Evolutionary conservation across 2,329 filamentous ascomycete species (phyloP).

Genomic region (Neoarthrinium moseri): DNA sequence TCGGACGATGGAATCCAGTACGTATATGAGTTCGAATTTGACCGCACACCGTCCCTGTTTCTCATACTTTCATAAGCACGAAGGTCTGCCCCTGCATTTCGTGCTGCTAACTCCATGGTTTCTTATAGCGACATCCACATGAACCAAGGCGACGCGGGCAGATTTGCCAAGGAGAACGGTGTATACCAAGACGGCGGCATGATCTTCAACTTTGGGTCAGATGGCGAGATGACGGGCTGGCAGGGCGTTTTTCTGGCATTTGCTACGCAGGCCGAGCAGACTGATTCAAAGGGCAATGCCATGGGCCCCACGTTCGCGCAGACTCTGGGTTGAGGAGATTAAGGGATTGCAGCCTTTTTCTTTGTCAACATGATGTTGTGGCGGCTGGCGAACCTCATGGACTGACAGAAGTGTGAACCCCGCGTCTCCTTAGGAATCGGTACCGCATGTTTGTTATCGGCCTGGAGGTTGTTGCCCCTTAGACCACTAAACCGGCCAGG

Average conservation of each 20-base stretch:
- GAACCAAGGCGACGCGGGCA: slow-evolving; percentile 24
- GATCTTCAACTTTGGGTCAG: slow-evolving; percentile 31
- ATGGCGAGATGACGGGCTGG: slow-evolving; percentile 25
- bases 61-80: too few species aligned
- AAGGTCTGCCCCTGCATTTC: too few species aligned
- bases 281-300: slow-evolving; percentile 25
- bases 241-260: slow-evolving; percentile 38
- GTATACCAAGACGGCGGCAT: slow-evolving; percentile 34
- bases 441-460: too few species aligned
- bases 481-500: too few species aligned
- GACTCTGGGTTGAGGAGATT: slow-evolving; percentile 5
- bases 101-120: too few species aligned
- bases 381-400: background rate
- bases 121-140: slow-evolving; percentile 32
- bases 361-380: background rate
- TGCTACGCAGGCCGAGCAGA: slow-evolving; percentile 32
- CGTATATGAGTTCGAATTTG: too few species aligned
- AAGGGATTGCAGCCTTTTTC: background rate
- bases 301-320: slow-evolving; percentile 17
- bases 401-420: too few species aligned
- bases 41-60: too few species aligned
- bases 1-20: slow-evolving; percentile 28
- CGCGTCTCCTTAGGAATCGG: too few species aligned
- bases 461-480: too few species aligned
- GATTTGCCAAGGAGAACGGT: slow-evolving; percentile 26